Percentiles rank a stretch among this genome's conserved stretches.
These are phyloP conservation scores for Willaertia magna DNA, from an alignment of 208 protist species.

Conservation along the genomic window DNA sequence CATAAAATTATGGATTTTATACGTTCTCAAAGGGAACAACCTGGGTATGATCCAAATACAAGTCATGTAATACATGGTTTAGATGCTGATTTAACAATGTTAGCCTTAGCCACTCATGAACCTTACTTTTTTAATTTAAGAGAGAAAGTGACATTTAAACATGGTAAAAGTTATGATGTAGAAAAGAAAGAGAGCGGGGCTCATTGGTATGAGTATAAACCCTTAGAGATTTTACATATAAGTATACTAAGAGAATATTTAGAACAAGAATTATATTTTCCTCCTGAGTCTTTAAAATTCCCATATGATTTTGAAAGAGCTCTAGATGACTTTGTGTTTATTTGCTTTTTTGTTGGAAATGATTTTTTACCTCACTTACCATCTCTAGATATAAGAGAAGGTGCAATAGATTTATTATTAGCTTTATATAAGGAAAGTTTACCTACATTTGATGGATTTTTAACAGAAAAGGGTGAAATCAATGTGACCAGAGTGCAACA, in stretches of 20 bases:
- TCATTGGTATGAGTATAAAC: conserved; percentile 37
- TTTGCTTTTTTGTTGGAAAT: conserved; percentile 95
- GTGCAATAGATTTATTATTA: conserved; percentile 65
- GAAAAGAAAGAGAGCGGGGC: conserved; percentile 56
- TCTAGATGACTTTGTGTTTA: conserved; percentile 91
- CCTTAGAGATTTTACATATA: conserved; percentile 54
- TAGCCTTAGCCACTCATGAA: conserved; percentile 85
- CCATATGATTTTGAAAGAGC: conserved; percentile 66
- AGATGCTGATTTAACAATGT: conserved; percentile 95
- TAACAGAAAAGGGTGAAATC: conserved; percentile 56
- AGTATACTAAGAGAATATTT: conserved; percentile 86
- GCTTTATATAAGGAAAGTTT: conserved; percentile 58
- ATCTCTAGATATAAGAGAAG: conserved; percentile 80
- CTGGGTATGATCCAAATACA: conserved; percentile 79
- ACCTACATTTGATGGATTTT: conserved; percentile 45
- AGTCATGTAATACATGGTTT: conserved; percentile 95
- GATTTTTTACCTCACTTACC: conserved; percentile 94
- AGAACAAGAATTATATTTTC: conserved; percentile 57
- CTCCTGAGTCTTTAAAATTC: conserved; percentile 32
- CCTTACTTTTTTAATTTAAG: conserved; percentile 89
- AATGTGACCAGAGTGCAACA: conserved; percentile 52
- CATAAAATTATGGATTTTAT: conserved; percentile 99
- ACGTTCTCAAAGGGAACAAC: conserved; percentile 68
- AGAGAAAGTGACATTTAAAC: conserved; percentile 72
- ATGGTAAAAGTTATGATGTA: conserved; percentile 44